Evolutionary conservation across 495 filamentous ascomycete genomes (phyloP), one percentile per base, ranked within the genome.

Genomic region (Acidomyces sp.): DNA sequence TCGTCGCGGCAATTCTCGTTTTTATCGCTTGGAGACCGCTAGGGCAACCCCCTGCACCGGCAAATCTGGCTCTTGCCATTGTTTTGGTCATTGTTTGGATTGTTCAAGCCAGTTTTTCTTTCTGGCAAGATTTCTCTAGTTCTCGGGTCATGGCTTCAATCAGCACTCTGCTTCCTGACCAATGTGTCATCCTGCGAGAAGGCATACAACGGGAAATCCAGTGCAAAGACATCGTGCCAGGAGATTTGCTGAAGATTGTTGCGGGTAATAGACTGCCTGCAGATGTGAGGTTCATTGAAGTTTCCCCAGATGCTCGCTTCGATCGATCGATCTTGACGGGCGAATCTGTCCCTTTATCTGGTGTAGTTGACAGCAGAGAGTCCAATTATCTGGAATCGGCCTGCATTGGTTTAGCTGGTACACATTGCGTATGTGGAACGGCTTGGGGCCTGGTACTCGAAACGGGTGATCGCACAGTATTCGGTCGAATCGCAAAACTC

Each of bases 371-470:
- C 3, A 63, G 58, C 6, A 79, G 73, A 0, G 77, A 83, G 35
- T 58, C 64, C 17, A 85, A 85, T 55, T 84, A 80, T 49, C 70
- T 86, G 21, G 80, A 84, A 54, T 81, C 78, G 15, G 68, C 67
- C 17, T 78, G 74, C 45, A 77, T 85, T 32, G 80, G 76, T n/a
- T 55, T 86, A 17, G 75, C 78, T 61, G 79, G 80, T 22, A 82
- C 76, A 1, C 68, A 75, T 37, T 80, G 77, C 40, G 70, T 76
- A 4, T 75, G 71, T 17, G 81, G 79, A 2, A 76, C 63, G 40
- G 75, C 67, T n/a, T 60, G 64, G 12, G 81, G 77, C 6, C 52
- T 83, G 4, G 72, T 80, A 4, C 73, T 84, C 2, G 60, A 69
- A 0, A 76, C 70, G 3, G 77, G 76, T 3, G 62, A 70, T 32